These are phyloP conservation scores for Trichaptum fuscoviolaceum DNA, from an alignment of 768 basidiomycete genomes.

Conservation along the genomic window DNA sequence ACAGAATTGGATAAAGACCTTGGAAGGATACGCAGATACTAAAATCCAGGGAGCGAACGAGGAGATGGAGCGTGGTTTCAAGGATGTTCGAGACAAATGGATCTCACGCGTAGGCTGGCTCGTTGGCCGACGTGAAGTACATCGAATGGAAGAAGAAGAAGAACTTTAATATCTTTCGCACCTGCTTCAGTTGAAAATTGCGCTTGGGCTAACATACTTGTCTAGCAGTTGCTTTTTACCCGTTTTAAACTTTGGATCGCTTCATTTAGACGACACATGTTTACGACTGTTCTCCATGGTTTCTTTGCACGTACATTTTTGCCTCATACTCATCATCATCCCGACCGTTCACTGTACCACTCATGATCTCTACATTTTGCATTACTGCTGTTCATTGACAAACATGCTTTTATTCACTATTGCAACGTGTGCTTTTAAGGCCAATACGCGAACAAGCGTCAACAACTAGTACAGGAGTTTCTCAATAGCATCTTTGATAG, in stretches of 20 bases:
- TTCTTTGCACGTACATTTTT: background rate
- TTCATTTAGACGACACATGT: background rate
- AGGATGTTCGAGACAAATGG: slow-evolving; percentile 58
- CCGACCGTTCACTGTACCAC: background rate
- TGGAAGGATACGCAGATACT: slow-evolving; percentile 61
- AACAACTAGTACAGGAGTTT: slow-evolving; percentile 44
- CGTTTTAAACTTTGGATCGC: background rate
- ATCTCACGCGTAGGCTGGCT: slow-evolving; percentile 75
- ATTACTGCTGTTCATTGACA: background rate
- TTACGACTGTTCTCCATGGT: background rate
- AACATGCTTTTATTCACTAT: background rate
- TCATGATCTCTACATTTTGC: background rate
- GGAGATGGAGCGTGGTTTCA: slow-evolving; percentile 21
- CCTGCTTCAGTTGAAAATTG: background rate
- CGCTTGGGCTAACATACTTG: background rate
- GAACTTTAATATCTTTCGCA: slow-evolving; percentile 8
- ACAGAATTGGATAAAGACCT: slow-evolving; percentile 57
- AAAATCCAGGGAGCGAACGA: slow-evolving; percentile 39
- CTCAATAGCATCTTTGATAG: slow-evolving; percentile 79
- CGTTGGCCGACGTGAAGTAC: slow-evolving; percentile 36
- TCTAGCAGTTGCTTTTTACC: background rate
- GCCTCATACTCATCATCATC: background rate
- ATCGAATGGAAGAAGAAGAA: slow-evolving; percentile 29
- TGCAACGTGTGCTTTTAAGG: background rate
- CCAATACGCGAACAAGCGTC: background rate